Evolutionary conservation across 306 rosid genomes (phyloP), one percentile per base, ranked within the genome.

Genomic region (Vigna nakashimae): DNA sequence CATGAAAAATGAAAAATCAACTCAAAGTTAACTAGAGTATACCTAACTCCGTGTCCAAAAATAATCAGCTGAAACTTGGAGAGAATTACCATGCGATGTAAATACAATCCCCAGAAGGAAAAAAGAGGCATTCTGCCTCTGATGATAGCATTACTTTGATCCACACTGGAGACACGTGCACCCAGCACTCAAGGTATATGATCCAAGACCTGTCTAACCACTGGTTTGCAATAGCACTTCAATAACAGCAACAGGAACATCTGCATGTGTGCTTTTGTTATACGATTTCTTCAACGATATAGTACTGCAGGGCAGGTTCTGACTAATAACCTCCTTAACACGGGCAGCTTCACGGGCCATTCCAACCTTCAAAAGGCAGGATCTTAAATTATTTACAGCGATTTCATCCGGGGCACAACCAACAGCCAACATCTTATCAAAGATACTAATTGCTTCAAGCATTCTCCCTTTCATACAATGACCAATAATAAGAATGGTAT

Each of bases 391-490:
- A 18, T 43, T 66, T 20, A 66, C 53, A 42, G 71, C 43, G 18
- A 66, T 22, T 42, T 66, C 71, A 43, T 66, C 71, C 8, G 71
- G 71, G 36, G 53, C 18, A 43, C 71, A 66, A 43, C 71, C 36
- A 10, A 22, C 71, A 10, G 34, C 71, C 53, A 66, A 42, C 71
- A 66, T 66, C 71, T 43, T 66, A 6, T 66, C 34, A 43, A 66
- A 66, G 53, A 43, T 5, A 66, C 71, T 51, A 18, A 66, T 42
- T 42, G 71, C 71, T 42, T 66, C 71, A 66, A 2, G 7, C 18
- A 43, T 66, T 42, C 71, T 66, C 36, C 71, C 71, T 66, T 66
- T 66, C 71, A 66, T 66, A 43, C 71, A 66, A 66, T 42, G 71
- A 38, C 71, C 71, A 66, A 66, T 66, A 42, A 66, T 66, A 66